A percentile compares a stretch with the other conserved stretches of the same genome.
phyloP scores from a whole-genome alignment of 164 flowering plant genomes.

The Stephania japonica region DNA sequence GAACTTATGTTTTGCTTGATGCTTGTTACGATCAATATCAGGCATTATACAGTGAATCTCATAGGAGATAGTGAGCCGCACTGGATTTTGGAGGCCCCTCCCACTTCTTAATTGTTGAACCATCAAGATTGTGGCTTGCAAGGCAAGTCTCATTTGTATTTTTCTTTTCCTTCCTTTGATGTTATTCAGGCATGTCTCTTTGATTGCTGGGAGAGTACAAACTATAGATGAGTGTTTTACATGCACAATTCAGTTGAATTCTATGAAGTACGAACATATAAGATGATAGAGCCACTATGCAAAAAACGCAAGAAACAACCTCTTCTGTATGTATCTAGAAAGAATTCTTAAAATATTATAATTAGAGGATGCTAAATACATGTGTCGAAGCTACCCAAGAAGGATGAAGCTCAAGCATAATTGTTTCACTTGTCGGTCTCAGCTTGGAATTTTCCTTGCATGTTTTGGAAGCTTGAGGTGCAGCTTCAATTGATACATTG shows the following conservation, averaged over 20 bases:
- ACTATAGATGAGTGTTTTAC: neutral
- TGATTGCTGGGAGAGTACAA: neutral
- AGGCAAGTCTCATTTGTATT: neutral
- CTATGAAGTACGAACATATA: neutral
- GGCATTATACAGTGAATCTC: neutral
- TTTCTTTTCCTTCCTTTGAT: neutral
- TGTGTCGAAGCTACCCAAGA: neutral
- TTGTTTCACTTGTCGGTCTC: slow-evolving; percentile 6
- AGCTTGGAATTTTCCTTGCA: slow-evolving; percentile 29
- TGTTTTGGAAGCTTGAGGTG: slow-evolving; percentile 49
- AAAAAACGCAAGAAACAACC: neutral
- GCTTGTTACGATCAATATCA: neutral
- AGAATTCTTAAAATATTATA: neutral
- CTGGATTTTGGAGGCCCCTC: neutral
- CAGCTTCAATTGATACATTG: slow-evolving; percentile 53
- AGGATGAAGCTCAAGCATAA: neutral
- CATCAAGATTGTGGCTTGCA: neutral
- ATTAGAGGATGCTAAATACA: neutral
- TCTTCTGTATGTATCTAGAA: neutral
- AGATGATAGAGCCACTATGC: neutral
- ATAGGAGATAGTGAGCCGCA: neutral
- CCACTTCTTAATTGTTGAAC: neutral
- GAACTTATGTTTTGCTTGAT: neutral
- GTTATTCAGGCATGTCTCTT: neutral
- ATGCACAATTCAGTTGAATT: neutral